These are phyloP conservation scores for Mucor sp. DNA, from an alignment of 371 early-diverging fungal genomes.

Conservation along the genomic window DNA sequence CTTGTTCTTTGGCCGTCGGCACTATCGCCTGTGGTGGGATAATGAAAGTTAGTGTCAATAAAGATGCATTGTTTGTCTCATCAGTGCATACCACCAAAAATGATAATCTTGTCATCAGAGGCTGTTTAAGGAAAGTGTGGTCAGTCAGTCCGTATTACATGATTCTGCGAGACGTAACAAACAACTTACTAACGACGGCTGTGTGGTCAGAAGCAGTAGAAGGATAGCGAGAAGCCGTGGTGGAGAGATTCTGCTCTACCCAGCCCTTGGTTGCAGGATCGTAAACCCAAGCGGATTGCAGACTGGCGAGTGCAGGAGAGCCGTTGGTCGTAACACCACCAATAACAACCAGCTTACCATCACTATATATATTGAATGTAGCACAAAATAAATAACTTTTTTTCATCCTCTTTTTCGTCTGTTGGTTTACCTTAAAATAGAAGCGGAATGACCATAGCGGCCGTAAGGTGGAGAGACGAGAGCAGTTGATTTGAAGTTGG, in stretches of 20 bases:
- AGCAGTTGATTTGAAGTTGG: conserved; percentile 17
- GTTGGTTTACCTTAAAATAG: conserved; percentile 34
- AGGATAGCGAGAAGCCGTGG: conserved; percentile 10
- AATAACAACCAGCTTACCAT: conserved; percentile 41
- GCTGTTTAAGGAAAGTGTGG: conserved; percentile 9
- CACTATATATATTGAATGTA: conserved; percentile 22
- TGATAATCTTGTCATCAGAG: conserved; percentile 37
- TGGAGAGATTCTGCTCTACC: conserved; percentile 13
- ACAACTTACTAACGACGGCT: conserved; percentile 48
- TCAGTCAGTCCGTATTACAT: background rate
- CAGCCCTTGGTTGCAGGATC: conserved; percentile 31
- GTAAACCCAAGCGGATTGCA: conserved; percentile 27
- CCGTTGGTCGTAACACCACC: conserved; percentile 34
- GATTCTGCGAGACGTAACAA: conserved; percentile 1
- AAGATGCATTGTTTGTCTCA: background rate
- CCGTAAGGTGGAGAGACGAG: conserved; percentile 21
- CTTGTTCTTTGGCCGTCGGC: conserved; percentile 17
- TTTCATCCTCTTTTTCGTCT: background rate
- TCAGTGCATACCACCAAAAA: conserved; percentile 43
- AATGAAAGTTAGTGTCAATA: background rate
- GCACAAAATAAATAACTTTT: conserved; percentile 15
- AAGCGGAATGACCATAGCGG: conserved; percentile 44
- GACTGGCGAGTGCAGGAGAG: conserved; percentile 14
- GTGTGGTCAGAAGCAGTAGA: conserved; percentile 31
- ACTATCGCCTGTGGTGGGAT: conserved; percentile 30